Base-by-base conservation (phyloP, 2,329 filamentous ascomycete species). In the Xylaria polymorpha region DNA sequence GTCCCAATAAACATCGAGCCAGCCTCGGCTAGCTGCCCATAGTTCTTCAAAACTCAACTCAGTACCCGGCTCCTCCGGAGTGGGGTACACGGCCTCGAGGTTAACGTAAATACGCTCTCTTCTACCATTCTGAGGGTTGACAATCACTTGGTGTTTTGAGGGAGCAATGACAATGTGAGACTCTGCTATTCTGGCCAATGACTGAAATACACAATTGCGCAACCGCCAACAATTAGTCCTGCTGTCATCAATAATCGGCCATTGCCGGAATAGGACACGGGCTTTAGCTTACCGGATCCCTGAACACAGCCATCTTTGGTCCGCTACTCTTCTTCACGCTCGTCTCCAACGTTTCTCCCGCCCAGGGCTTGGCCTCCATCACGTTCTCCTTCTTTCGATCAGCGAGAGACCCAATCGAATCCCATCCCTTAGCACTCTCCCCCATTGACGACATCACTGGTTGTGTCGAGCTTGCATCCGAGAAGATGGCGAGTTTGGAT, bases 341-440 rank as follows among this genome's bases (percentile, higher is more conserved):
- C 2, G 90, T 92, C 80, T 95, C 93, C 74, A 99, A 82, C 48
- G 92, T 98, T 83, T 98, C 94, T 32, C 96, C 96, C 12, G 86
- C 92, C 96, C 94, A 98, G 22, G 95, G 94, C 78, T 92, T 94
- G 12, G 94, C 89, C 78, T 95, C 94, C 73, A 94, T 84, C 7
- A 86, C 85, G 77, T 99, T 99, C 80, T 99, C 96, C 85, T 98
- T 99, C 85, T 93, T 97, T 59, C 96, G 88, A 70, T 97, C 92
- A 60, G 90, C 88, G 69, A 98, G 83, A 1, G 94, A 94, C 37
- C 93, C 94, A 77, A 99, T 97, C 71, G 85, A 95, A 72, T 98
- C 93, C 95, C 96, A 98, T 2, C 94, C 95, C 78, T 90, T 92
- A 1, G 89, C 85, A 51, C 82, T 82, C 10, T 84, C 82, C 3